These are phyloP conservation scores for Aureobasidium sp. DNA, from an alignment of 2,329 filamentous ascomycete genomes.

Conservation along the genomic window DNA sequence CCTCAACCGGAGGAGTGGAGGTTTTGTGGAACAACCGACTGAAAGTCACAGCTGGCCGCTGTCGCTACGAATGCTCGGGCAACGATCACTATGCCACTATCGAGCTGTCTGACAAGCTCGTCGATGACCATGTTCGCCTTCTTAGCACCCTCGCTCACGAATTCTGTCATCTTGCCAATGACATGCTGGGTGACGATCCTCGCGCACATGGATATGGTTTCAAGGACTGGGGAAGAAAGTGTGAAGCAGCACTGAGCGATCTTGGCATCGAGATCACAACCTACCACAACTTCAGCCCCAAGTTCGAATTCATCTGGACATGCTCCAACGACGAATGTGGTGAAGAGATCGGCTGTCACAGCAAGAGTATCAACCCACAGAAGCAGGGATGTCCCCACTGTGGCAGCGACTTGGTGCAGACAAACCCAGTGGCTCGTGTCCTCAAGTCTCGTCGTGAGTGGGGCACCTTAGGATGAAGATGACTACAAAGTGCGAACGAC, in stretches of 20 bases:
- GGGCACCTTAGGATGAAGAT: too few species aligned
- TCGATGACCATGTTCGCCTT: conserved; percentile 67
- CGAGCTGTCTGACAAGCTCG: conserved; percentile 81
- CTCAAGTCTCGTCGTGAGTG: not conserved
- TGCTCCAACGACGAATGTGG: conserved; percentile 44
- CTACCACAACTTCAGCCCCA: conserved; percentile 80
- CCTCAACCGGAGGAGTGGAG: conserved; percentile 61
- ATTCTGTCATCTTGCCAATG: conserved; percentile 89
- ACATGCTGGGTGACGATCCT: conserved; percentile 70
- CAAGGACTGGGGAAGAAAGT: conserved; percentile 62
- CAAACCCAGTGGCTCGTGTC: conserved; percentile 50
- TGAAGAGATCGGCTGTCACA: conserved; percentile 72
- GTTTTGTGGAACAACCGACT: conserved; percentile 72
- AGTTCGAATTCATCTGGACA: conserved; percentile 44
- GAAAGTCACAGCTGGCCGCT: conserved; percentile 63
- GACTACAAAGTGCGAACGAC: too few species aligned
- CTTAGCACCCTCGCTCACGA: conserved; percentile 93
- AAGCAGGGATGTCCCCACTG: conserved; percentile 73
- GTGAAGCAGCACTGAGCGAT: conserved; percentile 51
- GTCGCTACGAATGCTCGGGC: too few species aligned
- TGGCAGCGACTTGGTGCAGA: conserved; percentile 61
- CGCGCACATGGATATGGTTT: conserved; percentile 71
- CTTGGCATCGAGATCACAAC: conserved; percentile 73
- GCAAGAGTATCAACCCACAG: conserved; percentile 68
- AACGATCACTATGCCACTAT: conserved; percentile 55